Conservation (phyloP, 2,329 filamentous ascomycete genomes). For the Neospermospora avenae region DNA sequence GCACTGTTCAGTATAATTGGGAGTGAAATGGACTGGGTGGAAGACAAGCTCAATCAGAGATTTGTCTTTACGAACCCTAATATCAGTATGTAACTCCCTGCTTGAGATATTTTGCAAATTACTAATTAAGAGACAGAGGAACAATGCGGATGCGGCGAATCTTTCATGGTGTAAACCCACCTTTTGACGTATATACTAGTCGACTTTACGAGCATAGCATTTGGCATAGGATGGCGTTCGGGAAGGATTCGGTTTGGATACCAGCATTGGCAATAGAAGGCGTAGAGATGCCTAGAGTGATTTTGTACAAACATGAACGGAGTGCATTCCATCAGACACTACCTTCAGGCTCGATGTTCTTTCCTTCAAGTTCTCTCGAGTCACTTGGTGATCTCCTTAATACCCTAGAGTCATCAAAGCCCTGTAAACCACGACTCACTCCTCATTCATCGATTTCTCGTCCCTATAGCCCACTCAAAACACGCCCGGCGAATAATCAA, state of each 20-base stretch:
- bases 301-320: not conserved
- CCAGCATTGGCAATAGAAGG: constrained; percentile 23
- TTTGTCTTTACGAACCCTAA: constrained; percentile 98
- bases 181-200: constrained; percentile 14
- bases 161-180: constrained; percentile 71
- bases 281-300: constrained; percentile 15
- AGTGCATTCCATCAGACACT: not conserved
- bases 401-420: no score
- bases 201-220: constrained; percentile 24
- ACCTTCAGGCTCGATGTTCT: not conserved
- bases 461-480: no score
- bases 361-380: not conserved
- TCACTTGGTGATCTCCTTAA: not conserved
- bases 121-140: constrained; percentile 63
- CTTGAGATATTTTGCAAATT: not conserved
- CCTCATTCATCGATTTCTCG: no score
- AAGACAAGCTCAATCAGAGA: constrained; percentile 87
- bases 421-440: not conserved
- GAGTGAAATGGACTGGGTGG: constrained; percentile 98
- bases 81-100: constrained; percentile 70
- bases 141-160: constrained; percentile 93
- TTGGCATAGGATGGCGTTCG: constrained; percentile 33
- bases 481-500: constrained; percentile 57
- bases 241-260: constrained; percentile 19
- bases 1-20: constrained; percentile 97